Evolutionary conservation across 441 rosid species (phyloP), one percentile per base, ranked within the genome.

Genomic region (Euphorbia corollata): DNA sequence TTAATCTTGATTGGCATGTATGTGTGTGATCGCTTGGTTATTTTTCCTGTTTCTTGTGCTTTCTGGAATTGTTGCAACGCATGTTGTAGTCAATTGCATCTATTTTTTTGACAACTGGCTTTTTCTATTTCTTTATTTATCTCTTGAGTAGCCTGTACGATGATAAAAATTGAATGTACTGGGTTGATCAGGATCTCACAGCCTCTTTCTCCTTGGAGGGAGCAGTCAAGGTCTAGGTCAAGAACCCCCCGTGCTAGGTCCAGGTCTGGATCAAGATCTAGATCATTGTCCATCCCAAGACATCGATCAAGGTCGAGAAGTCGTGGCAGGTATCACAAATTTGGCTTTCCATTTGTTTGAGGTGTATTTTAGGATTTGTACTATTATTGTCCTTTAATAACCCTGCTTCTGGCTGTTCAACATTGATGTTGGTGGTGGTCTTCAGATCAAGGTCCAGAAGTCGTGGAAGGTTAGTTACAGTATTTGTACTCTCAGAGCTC

Each of bases 381-480:
- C 16, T 38, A 20, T 60, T 24, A 19, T 13, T 68, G 39, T 34
- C 0, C 8, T 9, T 73, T 65, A 51, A 48, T 69, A 64, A 16
- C 13, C 10, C 6, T 63, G 3, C 66, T 67, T 45, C 65, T 74
- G 64, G 62, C 65, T 23, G 53, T 63, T 68, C 45, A 23, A 36
- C 58, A 19, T 82, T 70, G 64, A 72, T 72, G 71, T 45, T 23
- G 69, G 51, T 64, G 71, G 62, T 65, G 64, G 48, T 69, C 55
- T 69, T 69, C 80, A 82, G 90, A 81, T 87, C 90, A 76, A 86
- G 90, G 70, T 92, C 97, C 73, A 85, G 97, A 81, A 81, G 86
- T 75, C 93, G 77, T 61, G 97, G 82, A 69, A 87, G 99, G 96
- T 92, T 81, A 71, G 92, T 69, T 69, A 61, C 72, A 45, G 57